Evolutionary conservation across 768 basidiomycete genomes (phyloP).

Genomic region (Collybia nuda): DNA sequence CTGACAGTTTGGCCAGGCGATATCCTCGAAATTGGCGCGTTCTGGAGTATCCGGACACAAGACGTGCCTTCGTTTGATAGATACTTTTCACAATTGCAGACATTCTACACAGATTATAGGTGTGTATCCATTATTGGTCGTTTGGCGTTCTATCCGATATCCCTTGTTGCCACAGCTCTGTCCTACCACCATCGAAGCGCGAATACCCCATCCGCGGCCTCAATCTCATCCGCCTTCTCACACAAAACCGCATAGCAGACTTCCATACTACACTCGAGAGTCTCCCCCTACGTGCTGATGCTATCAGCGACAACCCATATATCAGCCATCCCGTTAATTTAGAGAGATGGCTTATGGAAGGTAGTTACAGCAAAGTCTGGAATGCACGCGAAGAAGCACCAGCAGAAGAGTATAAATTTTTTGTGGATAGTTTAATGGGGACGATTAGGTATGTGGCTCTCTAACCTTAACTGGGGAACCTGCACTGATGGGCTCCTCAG

Average conservation of each 20-base stretch:
- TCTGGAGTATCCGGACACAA: constrained; percentile 86
- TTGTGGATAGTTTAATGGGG: constrained; percentile 90
- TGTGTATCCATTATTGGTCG: constrained; percentile 19
- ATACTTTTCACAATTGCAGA: constrained; percentile 89
- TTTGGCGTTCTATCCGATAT: neutral
- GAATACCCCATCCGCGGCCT: constrained; percentile 90
- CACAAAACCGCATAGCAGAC: constrained; percentile 94
- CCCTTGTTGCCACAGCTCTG: constrained; percentile 41
- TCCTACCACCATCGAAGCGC: constrained; percentile 80
- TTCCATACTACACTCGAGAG: constrained; percentile 97
- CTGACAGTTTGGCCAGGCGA: constrained; percentile 55
- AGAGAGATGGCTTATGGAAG: constrained; percentile 98
- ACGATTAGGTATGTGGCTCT: constrained; percentile 73
- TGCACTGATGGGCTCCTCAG: constrained; percentile 37
- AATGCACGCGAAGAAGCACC: constrained; percentile 91
- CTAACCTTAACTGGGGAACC: neutral
- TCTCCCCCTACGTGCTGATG: constrained; percentile 69
- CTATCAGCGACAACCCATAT: constrained; percentile 66
- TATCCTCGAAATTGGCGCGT: constrained; percentile 93
- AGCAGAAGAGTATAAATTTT: constrained; percentile 92
- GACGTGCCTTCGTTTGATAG: constrained; percentile 94
- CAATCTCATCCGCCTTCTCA: constrained; percentile 91
- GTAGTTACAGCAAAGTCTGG: constrained; percentile 98
- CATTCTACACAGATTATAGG: constrained; percentile 88
- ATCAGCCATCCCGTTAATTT: constrained; percentile 87